A percentile compares a stretch with the other conserved stretches of the same genome.
These are phyloP conservation scores for Sanghuangporus baumii DNA, from an alignment of 1,284 basidiomycete species.

Conservation along the genomic window DNA sequence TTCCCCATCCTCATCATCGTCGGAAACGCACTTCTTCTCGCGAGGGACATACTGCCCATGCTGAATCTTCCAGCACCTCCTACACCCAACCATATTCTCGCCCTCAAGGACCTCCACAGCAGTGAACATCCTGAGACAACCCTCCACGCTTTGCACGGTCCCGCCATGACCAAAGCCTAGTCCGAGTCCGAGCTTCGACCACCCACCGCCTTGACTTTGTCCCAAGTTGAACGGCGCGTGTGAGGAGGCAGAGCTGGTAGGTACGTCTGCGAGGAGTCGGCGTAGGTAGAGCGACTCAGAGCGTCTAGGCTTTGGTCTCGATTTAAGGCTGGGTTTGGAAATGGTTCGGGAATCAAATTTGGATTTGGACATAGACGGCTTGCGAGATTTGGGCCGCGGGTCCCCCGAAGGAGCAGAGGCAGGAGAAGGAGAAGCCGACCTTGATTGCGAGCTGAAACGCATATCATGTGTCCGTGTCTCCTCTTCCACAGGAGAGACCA, in stretches of 20 bases:
- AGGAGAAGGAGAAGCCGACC: constrained; percentile 20
- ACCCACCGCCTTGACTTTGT: constrained; percentile 22
- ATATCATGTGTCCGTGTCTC: too few species aligned
- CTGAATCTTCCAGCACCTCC: constrained; percentile 87
- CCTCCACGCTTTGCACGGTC: constrained; percentile 55
- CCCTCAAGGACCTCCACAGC: constrained; percentile 87
- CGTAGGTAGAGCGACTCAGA: constrained; percentile 60
- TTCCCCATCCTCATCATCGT: constrained; percentile 7
- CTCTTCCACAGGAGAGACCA: too few species aligned
- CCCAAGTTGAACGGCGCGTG: constrained; percentile 9
- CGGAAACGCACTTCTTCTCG: constrained; percentile 20
- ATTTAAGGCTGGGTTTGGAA: too few species aligned
- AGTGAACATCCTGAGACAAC: constrained; percentile 82
- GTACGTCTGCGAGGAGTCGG: constrained; percentile 58
- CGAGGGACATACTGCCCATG: constrained; percentile 51
- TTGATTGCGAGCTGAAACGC: background rate
- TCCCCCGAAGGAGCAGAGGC: constrained; percentile 21
- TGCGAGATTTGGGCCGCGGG: background rate
- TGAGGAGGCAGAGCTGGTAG: constrained; percentile 32
- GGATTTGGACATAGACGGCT: background rate
- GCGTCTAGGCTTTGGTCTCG: constrained; percentile 40
- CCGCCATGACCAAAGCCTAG: constrained; percentile 20
- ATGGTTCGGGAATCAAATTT: background rate
- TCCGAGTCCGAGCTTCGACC: constrained; percentile 37
- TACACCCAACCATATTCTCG: constrained; percentile 90